Evolutionary conservation across 306 rosid species (phyloP), one percentile per base, ranked within the genome.

Genomic region (Neltuma alba): DNA sequence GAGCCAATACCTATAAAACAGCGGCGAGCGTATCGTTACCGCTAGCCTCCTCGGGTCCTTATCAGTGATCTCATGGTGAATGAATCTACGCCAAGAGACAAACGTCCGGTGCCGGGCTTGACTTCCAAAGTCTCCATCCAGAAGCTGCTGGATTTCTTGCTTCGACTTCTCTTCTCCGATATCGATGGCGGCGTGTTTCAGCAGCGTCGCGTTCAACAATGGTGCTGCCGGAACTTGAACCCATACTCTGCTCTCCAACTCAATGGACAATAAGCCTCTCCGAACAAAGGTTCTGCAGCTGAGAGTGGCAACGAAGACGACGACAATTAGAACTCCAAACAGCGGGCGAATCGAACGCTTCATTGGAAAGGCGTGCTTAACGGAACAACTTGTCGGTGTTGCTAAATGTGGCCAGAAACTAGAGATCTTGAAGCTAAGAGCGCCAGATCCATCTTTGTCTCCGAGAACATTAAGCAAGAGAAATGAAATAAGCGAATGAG

Each of bases 1-100:
- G 28, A 93, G 48, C 99, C 97, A 96, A 76, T 88, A 89, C 5
- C 98, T 88, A 81, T 93, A 93, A 34, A 96, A 91, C 47, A 81
- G 78, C 3, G 98, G 99, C 0, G 99, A 93, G 0, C 96, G 89
- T 10, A 88, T 76, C 6, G 85, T 58, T 4, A 81, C 80, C 6
- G 96, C 92, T 3, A 84, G 41, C 45, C 80, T 86, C 15, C 21
- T 80, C 0, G 94, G 77, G n/a, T 87, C 65, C 37, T 68, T 87
- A 0, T 79, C 69, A 44, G 85, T 76, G 15, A 38, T 68, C 14
- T 89, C 96, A 25, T 87, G 88, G 66, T 87, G 90, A 48, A 86
- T 85, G 71, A 91, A 90, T 48, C 91, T 81, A 27, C 97, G 86
- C 98, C 98, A 93, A 1, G 91, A 75, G 1, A 89, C 91, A 41